Conservation (phyloP, 1,139 yeast genomes). For the Debaryomycetaceae sp. region DNA sequence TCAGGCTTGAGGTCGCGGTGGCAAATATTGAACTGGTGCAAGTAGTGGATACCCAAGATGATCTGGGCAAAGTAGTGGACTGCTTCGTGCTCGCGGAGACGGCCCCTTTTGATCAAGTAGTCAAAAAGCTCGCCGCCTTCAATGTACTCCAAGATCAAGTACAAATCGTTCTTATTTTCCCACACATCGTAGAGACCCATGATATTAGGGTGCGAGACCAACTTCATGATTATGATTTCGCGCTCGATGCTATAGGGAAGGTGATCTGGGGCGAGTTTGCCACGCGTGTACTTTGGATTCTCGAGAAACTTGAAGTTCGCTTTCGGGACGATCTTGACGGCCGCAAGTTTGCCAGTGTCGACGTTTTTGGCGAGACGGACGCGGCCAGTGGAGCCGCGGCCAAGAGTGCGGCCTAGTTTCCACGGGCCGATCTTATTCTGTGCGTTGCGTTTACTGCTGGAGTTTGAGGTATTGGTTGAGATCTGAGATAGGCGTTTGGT, state of each 20-base stretch:
- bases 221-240: slow-evolving; percentile 87
- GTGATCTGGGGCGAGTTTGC: slow-evolving; percentile 24
- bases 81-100: slow-evolving; percentile 82
- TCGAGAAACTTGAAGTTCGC: slow-evolving; percentile 49
- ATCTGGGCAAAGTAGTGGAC: slow-evolving; percentile 86
- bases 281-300: slow-evolving; percentile 31
- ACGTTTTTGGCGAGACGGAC: slow-evolving; percentile 86
- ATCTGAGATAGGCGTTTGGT: slow-evolving; percentile 55
- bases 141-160: slow-evolving; percentile 85
- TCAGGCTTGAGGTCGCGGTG: slow-evolving; percentile 97
- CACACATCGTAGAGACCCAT: slow-evolving; percentile 96
- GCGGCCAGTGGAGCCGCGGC: slow-evolving; percentile 92
- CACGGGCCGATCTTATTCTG: slow-evolving; percentile 88
- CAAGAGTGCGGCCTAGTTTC: slow-evolving; percentile 89
- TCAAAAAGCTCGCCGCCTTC: slow-evolving; percentile 97
- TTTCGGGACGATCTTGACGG: slow-evolving; percentile 93
- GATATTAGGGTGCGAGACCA: slow-evolving; percentile 86
- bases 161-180: slow-evolving; percentile 92
- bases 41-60: slow-evolving; percentile 81
- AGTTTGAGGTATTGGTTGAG: slow-evolving; percentile 41
- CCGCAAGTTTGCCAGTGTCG: slow-evolving; percentile 81
- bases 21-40: slow-evolving; percentile 88
- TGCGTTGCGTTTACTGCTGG: slow-evolving; percentile 43
- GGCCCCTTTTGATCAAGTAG: slow-evolving; percentile 78
- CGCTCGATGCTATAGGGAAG: slow-evolving; percentile 92